A percentile compares a stretch with the other conserved stretches of the same genome.
Evolutionary conservation across 805 yeast species (phyloP).

Genomic region (Candida piceae): DNA sequence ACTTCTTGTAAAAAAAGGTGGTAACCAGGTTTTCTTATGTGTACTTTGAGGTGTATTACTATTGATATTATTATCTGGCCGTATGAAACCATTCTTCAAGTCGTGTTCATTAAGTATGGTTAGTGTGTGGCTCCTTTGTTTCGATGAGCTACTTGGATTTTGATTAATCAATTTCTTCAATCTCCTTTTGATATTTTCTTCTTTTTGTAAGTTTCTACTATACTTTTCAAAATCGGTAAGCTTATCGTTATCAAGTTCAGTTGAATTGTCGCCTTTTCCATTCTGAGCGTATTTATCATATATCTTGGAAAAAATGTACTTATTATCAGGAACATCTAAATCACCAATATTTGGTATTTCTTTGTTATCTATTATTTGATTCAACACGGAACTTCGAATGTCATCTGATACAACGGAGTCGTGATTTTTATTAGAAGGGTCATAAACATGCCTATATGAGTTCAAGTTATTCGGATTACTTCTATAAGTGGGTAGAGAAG

Average conservation of each 20-base stretch:
- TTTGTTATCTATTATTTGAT: slow-evolving; percentile 19
- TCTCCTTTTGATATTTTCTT: slow-evolving; percentile 21
- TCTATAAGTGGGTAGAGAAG: background rate
- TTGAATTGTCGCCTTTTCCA: background rate
- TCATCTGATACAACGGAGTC: no score
- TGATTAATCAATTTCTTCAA: slow-evolving; percentile 9
- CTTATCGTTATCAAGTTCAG: no score
- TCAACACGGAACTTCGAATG: slow-evolving; percentile 19
- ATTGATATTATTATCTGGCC: slow-evolving; percentile 3
- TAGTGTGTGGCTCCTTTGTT: no score
- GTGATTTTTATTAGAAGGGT: no score
- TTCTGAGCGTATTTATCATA: slow-evolving; percentile 17
- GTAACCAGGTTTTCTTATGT: slow-evolving; percentile 3
- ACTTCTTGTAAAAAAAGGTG: background rate
- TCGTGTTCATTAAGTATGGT: slow-evolving; percentile 22
- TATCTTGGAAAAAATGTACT: slow-evolving; percentile 19
- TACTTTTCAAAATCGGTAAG: slow-evolving; percentile 28
- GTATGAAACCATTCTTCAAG: slow-evolving; percentile 14
- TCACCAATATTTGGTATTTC: slow-evolving; percentile 1
- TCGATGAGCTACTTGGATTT: no score
- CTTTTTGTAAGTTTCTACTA: slow-evolving; percentile 20
- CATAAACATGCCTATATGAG: no score
- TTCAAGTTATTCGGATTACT: background rate
- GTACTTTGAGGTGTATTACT: background rate
- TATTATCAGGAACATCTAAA: slow-evolving; percentile 6